Evolutionary conservation across 306 rosid species (phyloP).

Genomic region (Prunus armeniaca): DNA sequence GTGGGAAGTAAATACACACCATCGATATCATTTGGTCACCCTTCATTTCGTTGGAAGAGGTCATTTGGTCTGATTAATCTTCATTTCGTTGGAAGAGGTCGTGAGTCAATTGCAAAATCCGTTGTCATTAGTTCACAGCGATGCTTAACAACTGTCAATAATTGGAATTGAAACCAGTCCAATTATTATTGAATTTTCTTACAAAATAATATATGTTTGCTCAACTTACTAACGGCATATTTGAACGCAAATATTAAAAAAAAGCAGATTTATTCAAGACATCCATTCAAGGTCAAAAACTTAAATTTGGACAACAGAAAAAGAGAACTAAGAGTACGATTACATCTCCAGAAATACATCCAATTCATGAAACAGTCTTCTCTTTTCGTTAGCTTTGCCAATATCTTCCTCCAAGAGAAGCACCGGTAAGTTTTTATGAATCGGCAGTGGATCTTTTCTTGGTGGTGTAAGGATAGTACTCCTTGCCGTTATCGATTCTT

Average conservation of each 20-base stretch:
- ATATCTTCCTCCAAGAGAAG: constrained; percentile 22
- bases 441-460: constrained; percentile 70
- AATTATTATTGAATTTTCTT: not conserved
- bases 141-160: not conserved
- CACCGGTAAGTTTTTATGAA: constrained; percentile 19
- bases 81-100: too few relatives aligned
- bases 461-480: constrained; percentile 87
- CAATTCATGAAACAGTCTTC: constrained; percentile 36
- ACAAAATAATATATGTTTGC: not conserved
- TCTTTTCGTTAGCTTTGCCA: constrained; percentile 31
- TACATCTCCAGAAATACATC: constrained; percentile 35
- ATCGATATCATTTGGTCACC: too few relatives aligned
- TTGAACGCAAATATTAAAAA: not conserved
- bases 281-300: constrained; percentile 35
- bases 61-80: too few relatives aligned
- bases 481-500: constrained; percentile 74
- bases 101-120: too few relatives aligned
- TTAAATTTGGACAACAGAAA: constrained; percentile 25
- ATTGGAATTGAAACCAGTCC: not conserved
- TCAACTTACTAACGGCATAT: not conserved
- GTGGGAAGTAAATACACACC: too few relatives aligned
- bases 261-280: constrained; percentile 39
- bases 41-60: too few relatives aligned
- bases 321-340: constrained; percentile 33
- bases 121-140: not conserved